Evolutionary conservation across 169 alveolate genomes (phyloP), one percentile per base, ranked within the genome.

Genomic region (Neospora caninum): DNA sequence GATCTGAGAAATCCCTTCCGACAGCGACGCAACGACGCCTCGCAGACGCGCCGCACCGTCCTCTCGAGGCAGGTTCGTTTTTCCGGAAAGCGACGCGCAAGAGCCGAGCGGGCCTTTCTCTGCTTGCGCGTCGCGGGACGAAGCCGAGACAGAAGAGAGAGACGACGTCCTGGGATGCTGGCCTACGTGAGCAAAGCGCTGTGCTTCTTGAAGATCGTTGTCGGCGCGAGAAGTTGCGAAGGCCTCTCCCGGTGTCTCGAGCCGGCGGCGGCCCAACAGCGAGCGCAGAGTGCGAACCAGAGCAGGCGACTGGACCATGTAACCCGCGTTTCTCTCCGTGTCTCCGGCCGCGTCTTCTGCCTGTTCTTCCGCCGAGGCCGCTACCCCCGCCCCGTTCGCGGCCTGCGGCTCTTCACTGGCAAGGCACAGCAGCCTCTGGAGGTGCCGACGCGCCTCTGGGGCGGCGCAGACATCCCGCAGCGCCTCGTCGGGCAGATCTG

Each of bases 401-500:
- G 13, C 58, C n/a, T 22, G 25, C 16, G 73, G 7, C n/a, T 64
- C 73, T 10, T 78, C 86, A 78, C 86, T 39, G 31, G 80, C 92
- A 10, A 25, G 29, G 42, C 42, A n/a, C 27, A 53, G 92, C 1
- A 49, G n/a, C 7, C 45, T 43, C 49, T 54, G 43, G 31, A 86
- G 45, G 80, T 86, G 70, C 29, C 36, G 34, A 45, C 31, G 54
- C 38, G 45, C 70, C 84, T 53, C 45, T 9, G 67, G 67, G 39
- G 53, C 84, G 27, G 49, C 53, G 41, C 80, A 38, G 88, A 13
- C 80, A n/a, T 39, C 92, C 34, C 27, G 88, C 4, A 92, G 69
- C 54, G 45, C 80, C 53, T 31, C 95, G 38, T 92, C 95, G 43
- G 95, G 92, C 54, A 84, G 64, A 67, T 92, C 95, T 49, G 95